phyloP scores from a whole-genome alignment of 768 basidiomycete genomes.

The Cystobasidium tubakii region DNA sequence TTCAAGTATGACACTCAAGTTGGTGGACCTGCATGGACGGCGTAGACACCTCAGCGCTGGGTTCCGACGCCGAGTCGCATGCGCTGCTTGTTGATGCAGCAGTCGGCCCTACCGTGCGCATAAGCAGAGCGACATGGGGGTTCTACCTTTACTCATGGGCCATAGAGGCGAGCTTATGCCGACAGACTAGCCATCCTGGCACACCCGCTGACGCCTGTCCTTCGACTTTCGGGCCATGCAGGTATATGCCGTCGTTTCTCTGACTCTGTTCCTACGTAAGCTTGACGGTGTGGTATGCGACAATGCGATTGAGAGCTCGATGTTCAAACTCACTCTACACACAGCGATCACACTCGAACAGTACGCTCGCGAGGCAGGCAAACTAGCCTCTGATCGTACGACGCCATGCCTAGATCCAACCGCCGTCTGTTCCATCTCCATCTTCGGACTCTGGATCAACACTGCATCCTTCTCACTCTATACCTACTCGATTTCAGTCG shows the following conservation, averaged over 20 bases:
- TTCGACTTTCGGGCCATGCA: neutral
- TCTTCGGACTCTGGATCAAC: slow-evolving; percentile 23
- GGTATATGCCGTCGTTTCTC: slow-evolving; percentile 25
- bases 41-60: too few relatives aligned
- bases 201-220: neutral
- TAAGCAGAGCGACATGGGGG: neutral
- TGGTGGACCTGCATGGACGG: too few relatives aligned
- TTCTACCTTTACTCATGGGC: slow-evolving; percentile 34
- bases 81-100: too few relatives aligned
- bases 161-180: slow-evolving; percentile 2
- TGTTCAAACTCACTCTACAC: too few relatives aligned
- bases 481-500: slow-evolving; percentile 78
- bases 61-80: too few relatives aligned
- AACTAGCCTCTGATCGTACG: slow-evolving; percentile 13
- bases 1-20: too few relatives aligned
- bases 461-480: slow-evolving; percentile 60
- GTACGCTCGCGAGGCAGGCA: slow-evolving; percentile 23
- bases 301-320: too few relatives aligned
- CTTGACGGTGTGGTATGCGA: too few relatives aligned
- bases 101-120: neutral
- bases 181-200: neutral
- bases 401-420: neutral
- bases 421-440: slow-evolving; percentile 10
- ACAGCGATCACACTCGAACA: slow-evolving; percentile 26
- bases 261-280: slow-evolving; percentile 30